Evolutionary conservation across 169 alveolate genomes (phyloP).

Genomic region (Sarcocystis neurona): DNA sequence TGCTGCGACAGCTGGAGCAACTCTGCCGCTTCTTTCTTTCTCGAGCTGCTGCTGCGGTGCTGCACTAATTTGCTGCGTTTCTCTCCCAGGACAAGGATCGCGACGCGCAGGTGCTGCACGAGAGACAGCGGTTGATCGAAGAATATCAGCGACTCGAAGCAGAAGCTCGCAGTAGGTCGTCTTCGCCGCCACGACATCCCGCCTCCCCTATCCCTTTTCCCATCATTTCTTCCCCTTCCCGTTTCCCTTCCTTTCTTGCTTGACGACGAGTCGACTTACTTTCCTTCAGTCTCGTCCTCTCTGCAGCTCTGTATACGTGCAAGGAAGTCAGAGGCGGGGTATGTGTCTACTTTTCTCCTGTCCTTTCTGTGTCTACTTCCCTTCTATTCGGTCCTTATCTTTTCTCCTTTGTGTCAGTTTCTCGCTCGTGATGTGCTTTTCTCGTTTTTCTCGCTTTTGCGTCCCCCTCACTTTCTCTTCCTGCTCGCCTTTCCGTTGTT

Average conservation of each 20-base stretch:
- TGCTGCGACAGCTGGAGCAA: no score
- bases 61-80: not conserved
- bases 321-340: not conserved
- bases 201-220: not conserved
- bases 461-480: not conserved
- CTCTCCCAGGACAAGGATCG: slow-evolving; percentile 51
- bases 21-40: no score
- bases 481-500: not conserved
- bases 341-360: not conserved
- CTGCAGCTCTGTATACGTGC: not conserved
- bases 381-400: not conserved
- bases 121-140: slow-evolving; percentile 27
- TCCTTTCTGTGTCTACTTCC: not conserved
- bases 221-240: not conserved
- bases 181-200: not conserved
- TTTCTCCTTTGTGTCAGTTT: not conserved
- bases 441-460: not conserved
- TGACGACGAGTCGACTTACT: not conserved
- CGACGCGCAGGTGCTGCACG: slow-evolving; percentile 35
- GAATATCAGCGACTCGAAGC: slow-evolving; percentile 49
- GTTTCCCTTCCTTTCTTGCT: not conserved
- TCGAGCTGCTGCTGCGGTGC: no score
- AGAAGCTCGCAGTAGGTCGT: slow-evolving; percentile 13
- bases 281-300: not conserved
- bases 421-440: not conserved